Base-by-base conservation (phyloP, 2,329 filamentous ascomycete genomes). In the Onygenales sp. region DNA sequence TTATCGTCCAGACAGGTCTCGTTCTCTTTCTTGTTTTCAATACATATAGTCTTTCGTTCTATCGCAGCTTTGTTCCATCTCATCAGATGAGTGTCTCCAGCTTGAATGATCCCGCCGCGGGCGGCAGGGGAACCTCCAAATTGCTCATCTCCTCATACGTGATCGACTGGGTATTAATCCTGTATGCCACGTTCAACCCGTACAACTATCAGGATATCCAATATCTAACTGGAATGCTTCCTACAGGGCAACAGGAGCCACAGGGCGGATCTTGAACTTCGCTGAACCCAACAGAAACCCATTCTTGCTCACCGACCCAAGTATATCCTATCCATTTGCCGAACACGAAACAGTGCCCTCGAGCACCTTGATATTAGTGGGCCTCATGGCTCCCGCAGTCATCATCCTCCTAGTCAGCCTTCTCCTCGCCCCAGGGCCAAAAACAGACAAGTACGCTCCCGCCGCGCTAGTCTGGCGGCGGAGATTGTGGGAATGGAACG, bases 401-500 rank as follows among this genome's bases (percentile, higher is more conserved):
- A 74, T 90, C 58, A 84, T 95, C 61, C 68, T 86, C 50, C 39
- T 89, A 51, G 78, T 92, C 54, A 81, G 82, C 42, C 69, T 94
- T 13, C 55, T 81, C 8, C 70, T 92, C 59, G 82, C 93, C 0
- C 89, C 89, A 1, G 88, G 87, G 3, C 78, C 81, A 5, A 84
- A 83, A 1, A 83, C 85, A 0, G 78, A 81, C 13, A 75, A 75
- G 42, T 77, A 78, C 17, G 84, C 85, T 0, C 82, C 87, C 1
- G 78, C 77, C 58, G 69, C 77, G 3, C 70, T 88, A 52, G 76
- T 91, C 44, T 90, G 88, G 84, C 82, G 81, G 65, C 80, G 88
- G 59, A 95, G 93, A 71, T 68, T 95, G 1, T 96, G 92, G 90
- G 91, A 96, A 68, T 83, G 88, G 67, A 89, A 96, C 65, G 83